Conservation (phyloP, 495 filamentous ascomycete species). For the Penicillium salamii region DNA sequence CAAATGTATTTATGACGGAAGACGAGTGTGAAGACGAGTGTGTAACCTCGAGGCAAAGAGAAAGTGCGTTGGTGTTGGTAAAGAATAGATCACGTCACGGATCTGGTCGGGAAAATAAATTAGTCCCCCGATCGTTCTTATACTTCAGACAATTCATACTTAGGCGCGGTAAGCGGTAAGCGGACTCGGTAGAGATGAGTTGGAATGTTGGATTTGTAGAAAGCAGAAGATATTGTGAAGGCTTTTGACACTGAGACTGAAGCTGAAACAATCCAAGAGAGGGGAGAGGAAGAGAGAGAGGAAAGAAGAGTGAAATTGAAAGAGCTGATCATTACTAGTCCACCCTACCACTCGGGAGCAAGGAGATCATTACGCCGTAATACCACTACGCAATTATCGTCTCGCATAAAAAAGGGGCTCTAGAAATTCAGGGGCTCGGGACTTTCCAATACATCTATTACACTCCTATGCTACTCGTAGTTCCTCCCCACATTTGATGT, state of each 20-base stretch:
- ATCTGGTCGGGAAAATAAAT: not conserved
- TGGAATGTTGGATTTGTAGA: too few species aligned
- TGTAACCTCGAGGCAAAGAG: too few species aligned
- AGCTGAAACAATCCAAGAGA: conserved; percentile 8
- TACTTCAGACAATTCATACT: not conserved
- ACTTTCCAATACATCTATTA: not conserved
- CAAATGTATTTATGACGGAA: not conserved
- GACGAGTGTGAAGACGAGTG: not conserved
- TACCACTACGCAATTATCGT: not conserved
- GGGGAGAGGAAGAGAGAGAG: conserved; percentile 11
- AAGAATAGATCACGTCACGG: not conserved
- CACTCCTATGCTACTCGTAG: not conserved
- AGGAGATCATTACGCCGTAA: not conserved
- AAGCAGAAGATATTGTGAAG: too few species aligned
- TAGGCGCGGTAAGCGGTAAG: not conserved
- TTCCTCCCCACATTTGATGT: too few species aligned
- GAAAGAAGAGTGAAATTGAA: conserved; percentile 1
- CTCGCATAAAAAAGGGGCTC: not conserved
- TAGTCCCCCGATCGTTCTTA: not conserved
- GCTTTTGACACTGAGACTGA: too few species aligned
- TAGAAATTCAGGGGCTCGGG: not conserved
- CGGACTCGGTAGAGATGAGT: too few species aligned
- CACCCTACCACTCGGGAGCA: not conserved
- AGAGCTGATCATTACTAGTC: conserved; percentile 3
- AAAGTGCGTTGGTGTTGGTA: not conserved